Base-by-base conservation (phyloP, 2,329 filamentous ascomycete genomes). In the Claviceps cyperi region DNA sequence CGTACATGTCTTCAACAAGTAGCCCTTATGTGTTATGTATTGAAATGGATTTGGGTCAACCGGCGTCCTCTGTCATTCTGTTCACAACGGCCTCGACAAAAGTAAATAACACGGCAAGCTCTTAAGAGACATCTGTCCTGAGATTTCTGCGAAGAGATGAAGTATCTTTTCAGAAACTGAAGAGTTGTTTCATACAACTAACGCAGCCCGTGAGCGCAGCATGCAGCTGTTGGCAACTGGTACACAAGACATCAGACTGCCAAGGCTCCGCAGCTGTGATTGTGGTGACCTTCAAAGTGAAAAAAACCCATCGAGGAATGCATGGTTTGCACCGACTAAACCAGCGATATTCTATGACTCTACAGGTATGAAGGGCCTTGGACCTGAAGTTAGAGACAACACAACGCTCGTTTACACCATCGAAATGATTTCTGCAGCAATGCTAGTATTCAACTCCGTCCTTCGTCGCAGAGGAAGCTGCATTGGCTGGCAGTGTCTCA, bases 401-500 rank as follows among this genome's bases (percentile, higher is more conserved):
- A 22, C 14, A 37, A 46, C 22, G 22, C 14, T 38, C 32, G 19
- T 37, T 19, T 24, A 3, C 36, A 14, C 21, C 36, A 19, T 15
- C 17, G 28, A 43, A 5, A 22, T 36, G 39, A 24, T 13, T 43
- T 38, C 9, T 28, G 7, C 32, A n/a, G 24, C 35, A 41, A 43
- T 22, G 37, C 37, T 38, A 28, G 15, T 46, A 17, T 49, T 28
- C 15, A 28, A 37, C 44, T 38, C 19, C n/a, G 5, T n/a, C 36
- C 15, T 38, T 38, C 17, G 21, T 14, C 49, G 43, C 17, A 21
- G 21, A 17, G n/a, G 4, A 32, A 36, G 51, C 9, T 69, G 64
- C 52, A 52, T 55, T 2, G 62, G 66, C 11, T 73, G 68, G 67
- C 51, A 58, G 41, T 73, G 70, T 51, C 58, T 72, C n/a, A 67